Evolutionary conservation across 129 eudicot genomes (phyloP), one percentile per base, ranked within the genome.

Genomic region (Smallanthus sonchifolius): DNA sequence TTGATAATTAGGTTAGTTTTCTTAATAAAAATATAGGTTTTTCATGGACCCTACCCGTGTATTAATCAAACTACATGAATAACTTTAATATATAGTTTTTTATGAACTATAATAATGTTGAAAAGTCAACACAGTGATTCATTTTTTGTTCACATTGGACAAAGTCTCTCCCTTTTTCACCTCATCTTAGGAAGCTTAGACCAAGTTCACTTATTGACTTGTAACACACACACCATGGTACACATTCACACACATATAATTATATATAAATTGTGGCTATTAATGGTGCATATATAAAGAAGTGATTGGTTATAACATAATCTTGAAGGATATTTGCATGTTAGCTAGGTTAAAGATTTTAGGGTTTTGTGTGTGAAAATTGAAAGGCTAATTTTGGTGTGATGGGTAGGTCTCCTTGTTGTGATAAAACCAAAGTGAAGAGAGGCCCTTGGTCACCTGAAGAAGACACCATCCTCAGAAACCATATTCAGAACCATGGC

Each of bases 391-490:
- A 17, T 16, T 45, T 38, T 20, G 62, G 66, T 40, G 66, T 48
- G 69, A 91, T 91, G 97, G 97, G 95, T 56, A 88, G 97, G 83
- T 75, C 87, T 49, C 97, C 97, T 39, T 91, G 97, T 64, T 91
- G 97, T 75, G 97, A 91, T 84, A 91, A 91, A 69, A 70, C 82
- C 36, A 88, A 88, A 76, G 95, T 91, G 55, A 91, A 91, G 82
- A 88, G 83, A 81, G 97, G 97, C 13, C 92, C 91, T 61, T 91
- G 97, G 97, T 91, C 97, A 20, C 88, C 86, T 80, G 90, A 91
- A 57, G 97, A 91, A 82, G 95, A 91, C 82, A 16, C 73, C 74
- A 86, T 70, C 36, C 97, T 91, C 75, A 86, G 67, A 68, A 84
- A 77, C 52, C 77, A 84, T 78, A 66, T 91, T 47, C 77, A 81